These are phyloP conservation scores for Alternaria dauci DNA, from an alignment of 2,329 filamentous ascomycete genomes.

Conservation along the genomic window DNA sequence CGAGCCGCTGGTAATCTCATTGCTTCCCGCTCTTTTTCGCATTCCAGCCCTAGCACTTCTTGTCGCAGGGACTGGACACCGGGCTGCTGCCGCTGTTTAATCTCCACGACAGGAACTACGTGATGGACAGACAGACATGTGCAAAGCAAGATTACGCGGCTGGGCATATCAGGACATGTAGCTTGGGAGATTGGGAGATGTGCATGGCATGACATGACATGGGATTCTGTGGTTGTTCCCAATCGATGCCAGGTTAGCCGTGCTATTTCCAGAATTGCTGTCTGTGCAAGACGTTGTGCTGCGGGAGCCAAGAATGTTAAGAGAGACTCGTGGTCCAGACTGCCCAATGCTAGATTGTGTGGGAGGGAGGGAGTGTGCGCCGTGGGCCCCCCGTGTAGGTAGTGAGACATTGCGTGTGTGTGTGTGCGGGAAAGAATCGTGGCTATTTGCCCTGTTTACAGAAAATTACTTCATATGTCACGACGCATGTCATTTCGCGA, in stretches of 20 bases:
- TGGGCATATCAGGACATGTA: neutral
- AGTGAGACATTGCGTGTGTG: constrained; percentile 8
- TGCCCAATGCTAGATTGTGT: neutral
- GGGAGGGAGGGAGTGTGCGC: too few species aligned
- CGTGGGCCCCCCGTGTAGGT: neutral
- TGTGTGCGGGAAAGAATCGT: neutral
- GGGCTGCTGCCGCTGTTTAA: neutral
- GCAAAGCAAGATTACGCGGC: constrained; percentile 1
- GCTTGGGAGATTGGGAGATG: too few species aligned
- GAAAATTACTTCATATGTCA: neutral
- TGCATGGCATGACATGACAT: neutral
- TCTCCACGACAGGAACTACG: neutral
- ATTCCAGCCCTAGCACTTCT: neutral
- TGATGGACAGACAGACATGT: neutral
- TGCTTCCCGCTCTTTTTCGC: neutral
- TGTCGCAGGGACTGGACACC: neutral
- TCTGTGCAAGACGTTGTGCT: neutral
- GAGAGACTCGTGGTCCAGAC: neutral
- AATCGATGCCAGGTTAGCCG: constrained; percentile 5
- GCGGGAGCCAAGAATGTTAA: neutral
- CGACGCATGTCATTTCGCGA: neutral
- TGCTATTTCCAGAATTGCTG: neutral
- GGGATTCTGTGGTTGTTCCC: neutral
- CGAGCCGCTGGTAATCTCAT: neutral
- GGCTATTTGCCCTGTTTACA: constrained; percentile 12